Percentiles rank a stretch among this genome's conserved stretches.
Evolutionary conservation across 371 early-diverging fungal genomes (phyloP).

Genomic region (Actinomortierella ambigua): DNA sequence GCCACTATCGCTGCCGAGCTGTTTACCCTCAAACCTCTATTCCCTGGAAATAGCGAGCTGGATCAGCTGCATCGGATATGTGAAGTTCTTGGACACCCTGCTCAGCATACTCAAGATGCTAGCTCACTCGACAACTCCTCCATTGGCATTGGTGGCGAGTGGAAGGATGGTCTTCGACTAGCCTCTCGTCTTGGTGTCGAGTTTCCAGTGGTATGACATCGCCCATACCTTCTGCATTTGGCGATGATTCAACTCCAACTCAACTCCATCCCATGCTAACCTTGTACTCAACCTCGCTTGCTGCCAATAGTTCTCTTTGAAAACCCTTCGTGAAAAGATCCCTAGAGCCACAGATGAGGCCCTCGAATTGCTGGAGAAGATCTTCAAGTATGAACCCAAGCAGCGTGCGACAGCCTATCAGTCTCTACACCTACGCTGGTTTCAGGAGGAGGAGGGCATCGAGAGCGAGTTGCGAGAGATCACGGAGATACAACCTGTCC

Average conservation of each 20-base stretch:
- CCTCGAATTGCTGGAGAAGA: slow-evolving; percentile 78
- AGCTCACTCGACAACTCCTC: neutral
- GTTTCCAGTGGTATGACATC: slow-evolving; percentile 10
- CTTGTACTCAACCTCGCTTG: too few species aligned
- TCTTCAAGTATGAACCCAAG: slow-evolving; percentile 89
- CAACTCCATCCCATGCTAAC: neutral
- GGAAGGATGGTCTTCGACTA: slow-evolving; percentile 32
- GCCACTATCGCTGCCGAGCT: slow-evolving; percentile 95
- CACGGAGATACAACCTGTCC: slow-evolving; percentile 25
- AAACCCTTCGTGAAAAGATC: slow-evolving; percentile 63
- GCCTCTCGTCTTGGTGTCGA: slow-evolving; percentile 25
- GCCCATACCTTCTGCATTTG: neutral
- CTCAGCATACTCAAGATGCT: slow-evolving; percentile 2
- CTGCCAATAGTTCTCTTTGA: slow-evolving; percentile 51
- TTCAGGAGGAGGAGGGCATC: slow-evolving; percentile 50
- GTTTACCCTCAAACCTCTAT: slow-evolving; percentile 81
- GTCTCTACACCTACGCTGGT: slow-evolving; percentile 72
- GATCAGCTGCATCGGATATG: slow-evolving; percentile 86
- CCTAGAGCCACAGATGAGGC: slow-evolving; percentile 67
- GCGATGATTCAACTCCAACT: neutral
- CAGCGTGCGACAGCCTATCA: slow-evolving; percentile 78
- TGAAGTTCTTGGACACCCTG: slow-evolving; percentile 63
- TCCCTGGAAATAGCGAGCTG: slow-evolving; percentile 92
- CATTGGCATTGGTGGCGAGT: slow-evolving; percentile 23
- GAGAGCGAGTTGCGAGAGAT: slow-evolving; percentile 17